These are phyloP conservation scores for Pseudogymnoascus sp. DNA, from an alignment of 2,329 filamentous ascomycete genomes.

Conservation along the genomic window DNA sequence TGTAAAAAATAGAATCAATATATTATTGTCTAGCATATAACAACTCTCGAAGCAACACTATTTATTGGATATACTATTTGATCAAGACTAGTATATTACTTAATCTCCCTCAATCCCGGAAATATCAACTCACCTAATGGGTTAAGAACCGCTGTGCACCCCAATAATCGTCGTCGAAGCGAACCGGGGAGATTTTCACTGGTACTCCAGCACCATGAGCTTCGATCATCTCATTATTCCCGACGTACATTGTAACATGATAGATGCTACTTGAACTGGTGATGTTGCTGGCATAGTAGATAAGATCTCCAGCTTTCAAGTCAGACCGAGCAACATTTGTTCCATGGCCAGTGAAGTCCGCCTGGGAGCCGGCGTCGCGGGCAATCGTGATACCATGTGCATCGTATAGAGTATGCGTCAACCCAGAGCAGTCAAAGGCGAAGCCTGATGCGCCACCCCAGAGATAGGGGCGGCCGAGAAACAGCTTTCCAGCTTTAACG, in stretches of 20 bases:
- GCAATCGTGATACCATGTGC: not conserved
- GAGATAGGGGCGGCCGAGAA: not conserved
- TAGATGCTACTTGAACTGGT: not conserved
- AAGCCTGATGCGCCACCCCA: not conserved
- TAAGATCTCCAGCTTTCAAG: not conserved
- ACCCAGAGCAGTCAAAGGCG: not conserved
- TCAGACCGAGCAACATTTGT: not conserved
- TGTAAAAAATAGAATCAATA: not conserved
- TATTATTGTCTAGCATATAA: not conserved
- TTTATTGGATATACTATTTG: not conserved
- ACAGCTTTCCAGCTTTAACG: not conserved
- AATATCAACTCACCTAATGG: not conserved
- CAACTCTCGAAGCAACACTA: not conserved
- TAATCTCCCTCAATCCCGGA: not conserved
- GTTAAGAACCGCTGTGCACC: not conserved
- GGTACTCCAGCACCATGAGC: not conserved
- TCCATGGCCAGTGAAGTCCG: not conserved
- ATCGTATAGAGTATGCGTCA: not conserved
- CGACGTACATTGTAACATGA: not conserved
- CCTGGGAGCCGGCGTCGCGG: not conserved
- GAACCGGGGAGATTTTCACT: not conserved
- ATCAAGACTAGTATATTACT: not conserved
- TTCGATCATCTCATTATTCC: not conserved
- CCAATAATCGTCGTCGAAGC: not conserved
- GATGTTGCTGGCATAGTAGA: not conserved